These are phyloP conservation scores for Thielaviopsis populi DNA, from an alignment of 2,329 filamentous ascomycete genomes.

Conservation along the genomic window DNA sequence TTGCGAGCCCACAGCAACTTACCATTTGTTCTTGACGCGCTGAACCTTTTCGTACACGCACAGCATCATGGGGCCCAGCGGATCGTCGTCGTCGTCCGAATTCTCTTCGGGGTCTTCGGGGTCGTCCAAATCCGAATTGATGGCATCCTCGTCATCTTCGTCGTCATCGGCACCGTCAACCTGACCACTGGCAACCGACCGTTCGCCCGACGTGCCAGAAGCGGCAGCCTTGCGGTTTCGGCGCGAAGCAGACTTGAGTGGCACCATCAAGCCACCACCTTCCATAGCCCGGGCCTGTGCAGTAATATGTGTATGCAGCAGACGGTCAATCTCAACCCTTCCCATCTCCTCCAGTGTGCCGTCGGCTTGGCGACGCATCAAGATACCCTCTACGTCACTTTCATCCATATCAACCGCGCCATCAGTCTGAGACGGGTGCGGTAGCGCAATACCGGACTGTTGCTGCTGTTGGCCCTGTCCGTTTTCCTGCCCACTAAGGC, in stretches of 20 bases:
- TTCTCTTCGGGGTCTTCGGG: conserved; percentile 73
- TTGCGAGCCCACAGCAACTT: conserved; percentile 21
- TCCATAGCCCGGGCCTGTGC: conserved; percentile 54
- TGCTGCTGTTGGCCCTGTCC: conserved; percentile 22
- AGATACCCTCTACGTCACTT: conserved; percentile 41
- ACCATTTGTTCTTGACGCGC: conserved; percentile 97
- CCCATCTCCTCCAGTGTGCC: conserved; percentile 42
- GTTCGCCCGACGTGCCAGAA: neutral
- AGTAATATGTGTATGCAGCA: conserved; percentile 54
- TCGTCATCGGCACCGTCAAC: conserved; percentile 41
- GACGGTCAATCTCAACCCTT: conserved; percentile 48
- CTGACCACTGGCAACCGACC: conserved; percentile 35
- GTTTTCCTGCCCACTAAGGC: conserved; percentile 24
- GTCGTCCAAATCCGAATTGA: conserved; percentile 96
- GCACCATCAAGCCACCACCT: conserved; percentile 61
- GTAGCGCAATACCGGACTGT: conserved; percentile 22
- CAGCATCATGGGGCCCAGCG: conserved; percentile 79
- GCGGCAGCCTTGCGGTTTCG: conserved; percentile 3
- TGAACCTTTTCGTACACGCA: conserved; percentile 99
- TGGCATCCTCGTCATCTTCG: conserved; percentile 75
- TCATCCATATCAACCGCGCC: conserved; percentile 48
- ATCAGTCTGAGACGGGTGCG: conserved; percentile 47
- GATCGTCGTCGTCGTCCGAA: conserved; percentile 76
- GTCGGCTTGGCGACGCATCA: conserved; percentile 40
- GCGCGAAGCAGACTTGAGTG: conserved; percentile 41